A percentile compares a stretch with the other conserved stretches of the same genome.
Conservation (phyloP, 352 stramenopile species). For the Peronospora farinosa region DNA sequence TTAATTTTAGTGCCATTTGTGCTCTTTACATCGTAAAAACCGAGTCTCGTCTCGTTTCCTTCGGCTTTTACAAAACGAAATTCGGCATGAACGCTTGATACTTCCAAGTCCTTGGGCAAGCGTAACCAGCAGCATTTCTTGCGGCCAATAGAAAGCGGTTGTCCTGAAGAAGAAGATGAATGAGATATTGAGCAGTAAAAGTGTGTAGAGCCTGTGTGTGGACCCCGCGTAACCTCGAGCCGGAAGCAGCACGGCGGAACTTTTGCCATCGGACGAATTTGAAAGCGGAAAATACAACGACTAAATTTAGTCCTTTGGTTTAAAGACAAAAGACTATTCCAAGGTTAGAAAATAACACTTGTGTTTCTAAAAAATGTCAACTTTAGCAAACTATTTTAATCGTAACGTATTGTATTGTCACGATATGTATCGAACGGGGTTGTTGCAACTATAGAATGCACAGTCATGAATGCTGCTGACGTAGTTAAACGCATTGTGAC, state of each 20-base stretch:
- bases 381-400: too few species aligned
- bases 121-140: conserved; percentile 46
- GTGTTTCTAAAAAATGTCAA: not conserved
- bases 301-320: conserved; percentile 4
- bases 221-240: conserved; percentile 23
- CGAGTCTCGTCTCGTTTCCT: not conserved
- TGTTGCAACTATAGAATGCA: too few species aligned
- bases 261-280: conserved; percentile 10
- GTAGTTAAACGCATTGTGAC: too few species aligned
- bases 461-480: too few species aligned
- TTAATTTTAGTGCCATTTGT: conserved; percentile 62
- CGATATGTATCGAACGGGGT: too few species aligned
- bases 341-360: too few species aligned
- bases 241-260: conserved; percentile 32
- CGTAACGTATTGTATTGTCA: too few species aligned
- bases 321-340: too few species aligned
- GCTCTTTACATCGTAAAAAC: conserved; percentile 37
- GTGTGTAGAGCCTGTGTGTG: conserved; percentile 13
- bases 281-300: conserved; percentile 9
- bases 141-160: conserved; percentile 36
- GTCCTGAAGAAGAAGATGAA: not conserved
- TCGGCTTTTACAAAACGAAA: conserved; percentile 18
- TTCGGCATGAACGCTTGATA: conserved; percentile 51
- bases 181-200: conserved; percentile 8
- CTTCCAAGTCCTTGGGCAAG: conserved; percentile 46